phyloP scores from a whole-genome alignment of 352 stramenopile genomes.

The Phytophthora rubi region DNA sequence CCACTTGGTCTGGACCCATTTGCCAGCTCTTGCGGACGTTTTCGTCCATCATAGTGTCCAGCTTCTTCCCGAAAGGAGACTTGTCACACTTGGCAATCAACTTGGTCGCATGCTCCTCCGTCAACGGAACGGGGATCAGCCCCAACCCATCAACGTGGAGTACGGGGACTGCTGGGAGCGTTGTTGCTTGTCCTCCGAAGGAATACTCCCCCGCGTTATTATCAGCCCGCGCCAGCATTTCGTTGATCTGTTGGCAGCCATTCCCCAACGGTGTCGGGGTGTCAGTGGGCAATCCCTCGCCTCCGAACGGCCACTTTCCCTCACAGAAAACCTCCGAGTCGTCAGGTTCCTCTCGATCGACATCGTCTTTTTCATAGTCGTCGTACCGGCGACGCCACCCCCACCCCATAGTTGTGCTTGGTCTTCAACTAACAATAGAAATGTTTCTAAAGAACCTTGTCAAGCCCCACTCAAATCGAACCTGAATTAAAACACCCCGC shows the following conservation, averaged over 20 bases:
- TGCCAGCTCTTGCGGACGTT: constrained; percentile 25
- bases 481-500: too few species aligned
- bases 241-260: constrained; percentile 3
- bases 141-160: neutral
- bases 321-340: constrained; percentile 4
- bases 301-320: constrained; percentile 10
- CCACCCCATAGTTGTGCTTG: neutral
- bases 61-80: constrained; percentile 28
- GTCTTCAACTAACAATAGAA: too few species aligned
- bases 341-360: neutral
- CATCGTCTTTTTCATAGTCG: neutral
- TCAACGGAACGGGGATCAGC: neutral
- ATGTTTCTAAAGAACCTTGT: too few species aligned
- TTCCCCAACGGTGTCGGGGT: neutral
- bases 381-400: neutral
- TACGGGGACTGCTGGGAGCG: neutral
- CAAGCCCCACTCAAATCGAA: too few species aligned
- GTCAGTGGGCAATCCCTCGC: neutral
- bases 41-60: constrained; percentile 20
- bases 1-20: constrained; percentile 6
- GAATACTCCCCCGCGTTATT: constrained; percentile 4
- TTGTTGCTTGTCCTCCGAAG: constrained; percentile 1
- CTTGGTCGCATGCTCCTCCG: neutral
- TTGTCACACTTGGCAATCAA: constrained; percentile 10
- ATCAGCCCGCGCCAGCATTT: constrained; percentile 2